These are phyloP conservation scores for Fagopyrum esculentum DNA, from an alignment of 148 eudicot species.

Conservation along the genomic window DNA sequence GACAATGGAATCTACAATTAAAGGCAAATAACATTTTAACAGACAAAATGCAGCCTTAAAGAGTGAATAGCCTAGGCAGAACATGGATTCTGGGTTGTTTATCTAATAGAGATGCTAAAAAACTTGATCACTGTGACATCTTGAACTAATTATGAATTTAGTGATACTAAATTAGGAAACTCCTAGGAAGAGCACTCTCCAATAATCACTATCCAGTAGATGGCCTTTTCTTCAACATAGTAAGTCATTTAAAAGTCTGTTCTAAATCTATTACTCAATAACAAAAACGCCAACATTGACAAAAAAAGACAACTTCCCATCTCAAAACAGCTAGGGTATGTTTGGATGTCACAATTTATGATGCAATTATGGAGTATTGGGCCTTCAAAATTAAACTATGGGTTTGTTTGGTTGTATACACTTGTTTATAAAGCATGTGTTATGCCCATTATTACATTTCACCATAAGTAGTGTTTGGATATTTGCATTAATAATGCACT, in stretches of 20 bases:
- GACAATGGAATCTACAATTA: conserved; percentile 61
- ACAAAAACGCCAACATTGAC: neutral
- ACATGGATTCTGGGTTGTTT: neutral
- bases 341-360: no score
- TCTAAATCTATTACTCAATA: neutral
- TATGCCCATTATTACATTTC: no score
- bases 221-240: neutral
- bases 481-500: no score
- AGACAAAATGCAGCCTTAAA: neutral
- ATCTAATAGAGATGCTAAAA: neutral
- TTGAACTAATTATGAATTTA: neutral
- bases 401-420: no score
- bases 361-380: no score
- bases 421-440: no score
- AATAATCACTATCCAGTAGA: neutral
- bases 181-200: neutral
- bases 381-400: no score
- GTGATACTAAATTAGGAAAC: neutral
- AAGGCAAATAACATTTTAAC: conserved; percentile 1
- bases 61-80: neutral
- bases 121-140: neutral
- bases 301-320: neutral
- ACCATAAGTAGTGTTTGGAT: no score
- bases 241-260: neutral
- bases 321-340: neutral